Conservation (phyloP, 352 stramenopile species). For the Aphanomyces invadans region DNA sequence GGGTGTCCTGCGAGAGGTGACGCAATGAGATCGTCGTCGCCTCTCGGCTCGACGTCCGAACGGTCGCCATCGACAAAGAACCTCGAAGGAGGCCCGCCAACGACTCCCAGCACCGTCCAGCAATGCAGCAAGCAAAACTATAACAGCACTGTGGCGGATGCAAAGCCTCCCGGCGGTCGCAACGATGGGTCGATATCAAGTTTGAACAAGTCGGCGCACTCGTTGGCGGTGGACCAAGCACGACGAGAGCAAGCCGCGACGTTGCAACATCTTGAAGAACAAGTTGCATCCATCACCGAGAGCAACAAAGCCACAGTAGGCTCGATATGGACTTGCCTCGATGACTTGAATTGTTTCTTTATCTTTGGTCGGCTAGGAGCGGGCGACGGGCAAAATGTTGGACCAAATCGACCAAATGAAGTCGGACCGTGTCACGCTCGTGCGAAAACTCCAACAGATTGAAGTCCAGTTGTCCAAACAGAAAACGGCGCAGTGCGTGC, state of each 20-base stretch:
- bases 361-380: neutral
- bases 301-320: constrained; percentile 11
- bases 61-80: too few species aligned
- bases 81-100: too few species aligned
- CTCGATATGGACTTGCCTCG: too few species aligned
- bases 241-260: neutral
- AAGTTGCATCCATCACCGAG: neutral
- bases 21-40: too few species aligned
- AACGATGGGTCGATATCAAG: neutral
- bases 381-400: constrained; percentile 2
- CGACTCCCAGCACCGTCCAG: too few species aligned
- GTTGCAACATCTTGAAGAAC: neutral
- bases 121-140: too few species aligned
- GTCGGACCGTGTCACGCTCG: neutral
- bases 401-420: constrained; percentile 15
- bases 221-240: neutral
- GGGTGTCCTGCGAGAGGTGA: too few species aligned
- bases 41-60: too few species aligned
- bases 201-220: neutral
- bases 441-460: constrained; percentile 9
- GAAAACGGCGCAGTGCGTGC: constrained; percentile 3
- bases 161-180: too few species aligned
- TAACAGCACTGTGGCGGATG: too few species aligned
- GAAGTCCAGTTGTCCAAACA: constrained; percentile 10
- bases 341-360: neutral